Evolutionary conservation across 129 eudicot species (phyloP).

Genomic region (Flaveria ramosissima): DNA sequence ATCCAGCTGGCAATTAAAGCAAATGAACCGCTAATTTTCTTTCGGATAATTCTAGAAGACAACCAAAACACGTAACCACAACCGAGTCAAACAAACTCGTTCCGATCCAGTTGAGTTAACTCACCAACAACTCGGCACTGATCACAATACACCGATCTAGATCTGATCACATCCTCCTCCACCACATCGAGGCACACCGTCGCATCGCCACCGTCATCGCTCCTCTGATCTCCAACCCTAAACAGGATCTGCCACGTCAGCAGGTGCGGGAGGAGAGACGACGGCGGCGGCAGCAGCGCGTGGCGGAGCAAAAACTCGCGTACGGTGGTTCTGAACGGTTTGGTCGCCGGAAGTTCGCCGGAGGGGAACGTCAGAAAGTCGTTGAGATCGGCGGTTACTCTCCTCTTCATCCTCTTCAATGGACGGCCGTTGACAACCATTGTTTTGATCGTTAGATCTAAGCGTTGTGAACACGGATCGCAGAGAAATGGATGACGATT

Average conservation of each 20-base stretch:
- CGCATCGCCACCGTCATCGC: conserved; percentile 34
- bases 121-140: conserved; percentile 99
- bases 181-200: conserved; percentile 73
- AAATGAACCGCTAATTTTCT: background rate
- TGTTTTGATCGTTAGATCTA: conserved; percentile 24
- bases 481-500: background rate
- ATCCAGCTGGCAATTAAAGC: conserved; percentile 16
- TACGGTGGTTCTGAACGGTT: conserved; percentile 64
- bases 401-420: conserved; percentile 72
- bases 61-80: background rate
- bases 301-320: conserved; percentile 55
- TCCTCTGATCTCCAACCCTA: conserved; percentile 58
- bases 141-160: conserved; percentile 90
- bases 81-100: conserved; percentile 25
- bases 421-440: conserved; percentile 91
- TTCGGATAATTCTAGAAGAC: conserved; percentile 28
- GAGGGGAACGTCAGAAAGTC: conserved; percentile 75
- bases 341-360: conserved; percentile 41
- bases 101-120: conserved; percentile 48
- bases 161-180: conserved; percentile 85
- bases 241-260: conserved; percentile 85
- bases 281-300: conserved; percentile 84
- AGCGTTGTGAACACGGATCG: background rate
- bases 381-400: conserved; percentile 87
- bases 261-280: conserved; percentile 71